phyloP scores from a whole-genome alignment of 106 monocot genomes.

The Phalaenopsis aphrodite region DNA sequence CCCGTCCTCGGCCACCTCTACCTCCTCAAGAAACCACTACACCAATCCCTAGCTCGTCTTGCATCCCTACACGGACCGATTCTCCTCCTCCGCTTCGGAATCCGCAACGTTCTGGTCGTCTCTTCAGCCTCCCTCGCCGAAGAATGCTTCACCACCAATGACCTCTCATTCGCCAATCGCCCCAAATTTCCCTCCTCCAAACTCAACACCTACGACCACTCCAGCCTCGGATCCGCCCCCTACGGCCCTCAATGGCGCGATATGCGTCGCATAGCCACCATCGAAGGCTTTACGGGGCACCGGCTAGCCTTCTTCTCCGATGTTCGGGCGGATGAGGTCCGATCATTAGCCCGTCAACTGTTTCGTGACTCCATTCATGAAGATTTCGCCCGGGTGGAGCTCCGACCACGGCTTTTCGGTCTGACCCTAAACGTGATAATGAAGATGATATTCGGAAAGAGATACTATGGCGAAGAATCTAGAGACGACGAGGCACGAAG shows the following conservation, averaged over 20 bases:
- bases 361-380: background rate
- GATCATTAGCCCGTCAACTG: background rate
- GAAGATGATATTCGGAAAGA: constrained; percentile 22
- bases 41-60: constrained; percentile 11
- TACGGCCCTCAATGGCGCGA: constrained; percentile 1
- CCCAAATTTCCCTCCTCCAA: background rate
- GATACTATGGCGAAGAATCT: constrained; percentile 14
- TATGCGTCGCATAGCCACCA: background rate
- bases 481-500: constrained; percentile 12
- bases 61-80: background rate
- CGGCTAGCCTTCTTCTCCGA: constrained; percentile 4
- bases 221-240: background rate
- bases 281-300: background rate
- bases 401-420: constrained; percentile 5
- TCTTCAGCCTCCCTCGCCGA: background rate
- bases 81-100: background rate
- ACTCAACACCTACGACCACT: background rate
- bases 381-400: background rate
- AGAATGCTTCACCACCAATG: background rate
- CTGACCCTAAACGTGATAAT: constrained; percentile 11
- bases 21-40: constrained; percentile 12
- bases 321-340: background rate
- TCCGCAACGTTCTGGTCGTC: background rate
- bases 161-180: background rate
- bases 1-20: background rate